These are phyloP conservation scores for Komagataella phaffii DNA, from an alignment of 805 yeast species.

Conservation along the genomic window DNA sequence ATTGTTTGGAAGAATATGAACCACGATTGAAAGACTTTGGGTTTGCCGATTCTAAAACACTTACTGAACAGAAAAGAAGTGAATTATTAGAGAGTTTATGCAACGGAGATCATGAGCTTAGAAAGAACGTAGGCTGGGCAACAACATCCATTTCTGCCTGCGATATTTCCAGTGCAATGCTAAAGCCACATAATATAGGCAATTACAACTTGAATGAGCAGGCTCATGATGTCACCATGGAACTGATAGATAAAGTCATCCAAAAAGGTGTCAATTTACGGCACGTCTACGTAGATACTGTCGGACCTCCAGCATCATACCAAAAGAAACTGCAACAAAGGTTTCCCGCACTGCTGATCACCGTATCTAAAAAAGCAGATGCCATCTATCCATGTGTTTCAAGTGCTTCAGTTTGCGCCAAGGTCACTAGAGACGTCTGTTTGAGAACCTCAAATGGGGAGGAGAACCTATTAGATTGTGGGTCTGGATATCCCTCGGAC, in stretches of 20 bases:
- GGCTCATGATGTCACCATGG: conserved; percentile 91
- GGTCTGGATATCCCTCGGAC: conserved; percentile 94
- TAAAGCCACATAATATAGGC: conserved; percentile 43
- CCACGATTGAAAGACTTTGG: conserved; percentile 42
- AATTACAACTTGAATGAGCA: conserved; percentile 80
- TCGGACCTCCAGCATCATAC: conserved; percentile 86
- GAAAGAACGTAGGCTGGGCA: conserved; percentile 70
- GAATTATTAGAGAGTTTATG: conserved; percentile 34
- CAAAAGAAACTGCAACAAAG: conserved; percentile 55
- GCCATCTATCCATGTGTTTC: conserved; percentile 84
- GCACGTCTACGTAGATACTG: conserved; percentile 86
- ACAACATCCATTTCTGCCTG: conserved; percentile 74
- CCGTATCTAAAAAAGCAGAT: conserved; percentile 93
- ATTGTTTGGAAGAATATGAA: conserved; percentile 45
- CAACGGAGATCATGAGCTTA: conserved; percentile 25
- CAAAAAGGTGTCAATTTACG: conserved; percentile 47
- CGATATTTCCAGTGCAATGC: conserved; percentile 85
- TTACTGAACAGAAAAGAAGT: conserved; percentile 61
- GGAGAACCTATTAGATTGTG: conserved; percentile 28
- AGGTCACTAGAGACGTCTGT: conserved; percentile 77
- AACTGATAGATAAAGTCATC: conserved; percentile 51
- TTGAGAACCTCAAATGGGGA: conserved; percentile 12
- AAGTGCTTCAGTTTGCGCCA: conserved; percentile 92
- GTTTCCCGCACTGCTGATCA: conserved; percentile 61
- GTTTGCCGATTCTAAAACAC: conserved; percentile 86